Evolutionary conservation across 768 basidiomycete genomes (phyloP).

Genomic region (Mycena vulgaris): DNA sequence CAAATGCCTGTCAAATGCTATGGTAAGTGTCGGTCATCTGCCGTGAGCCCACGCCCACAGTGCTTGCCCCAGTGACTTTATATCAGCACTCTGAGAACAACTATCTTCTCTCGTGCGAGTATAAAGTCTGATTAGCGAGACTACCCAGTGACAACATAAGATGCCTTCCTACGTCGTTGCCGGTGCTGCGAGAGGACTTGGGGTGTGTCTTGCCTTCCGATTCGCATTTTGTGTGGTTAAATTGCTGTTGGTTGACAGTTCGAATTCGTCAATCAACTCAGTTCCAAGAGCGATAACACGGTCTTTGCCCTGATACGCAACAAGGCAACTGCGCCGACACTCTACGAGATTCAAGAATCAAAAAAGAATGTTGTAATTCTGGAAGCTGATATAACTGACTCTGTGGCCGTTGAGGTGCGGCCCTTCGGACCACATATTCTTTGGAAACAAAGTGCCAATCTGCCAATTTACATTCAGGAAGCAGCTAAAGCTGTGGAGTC

Average conservation of each 20-base stretch:
- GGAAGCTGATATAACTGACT: constrained; percentile 31
- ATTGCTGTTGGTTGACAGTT: constrained; percentile 17
- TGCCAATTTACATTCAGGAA: constrained; percentile 23
- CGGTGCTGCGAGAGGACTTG: constrained; percentile 33
- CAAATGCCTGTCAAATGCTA: too few species aligned
- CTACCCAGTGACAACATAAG: constrained; percentile 1
- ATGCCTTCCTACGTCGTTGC: constrained; percentile 32
- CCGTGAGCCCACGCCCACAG: neutral
- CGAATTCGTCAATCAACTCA: constrained; percentile 34
- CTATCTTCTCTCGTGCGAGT: too few species aligned
- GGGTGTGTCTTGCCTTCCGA: constrained; percentile 22
- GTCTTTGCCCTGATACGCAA: constrained; percentile 31
- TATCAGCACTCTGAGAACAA: too few species aligned
- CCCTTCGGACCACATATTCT: constrained; percentile 22
- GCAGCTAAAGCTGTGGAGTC: constrained; percentile 23
- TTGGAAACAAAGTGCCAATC: constrained; percentile 16
- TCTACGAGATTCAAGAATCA: constrained; percentile 28
- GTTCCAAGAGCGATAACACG: constrained; percentile 29
- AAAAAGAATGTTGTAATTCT: constrained; percentile 22
- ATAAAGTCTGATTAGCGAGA: too few species aligned
- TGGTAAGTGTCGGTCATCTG: too few species aligned
- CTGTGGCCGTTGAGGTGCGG: constrained; percentile 29
- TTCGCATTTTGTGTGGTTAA: constrained; percentile 21
- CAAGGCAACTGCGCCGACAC: constrained; percentile 22
- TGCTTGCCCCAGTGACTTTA: too few species aligned